Evolutionary conservation across 192 early-diverging fungal species (phyloP).

Genomic region (Gigaspora rosea): DNA sequence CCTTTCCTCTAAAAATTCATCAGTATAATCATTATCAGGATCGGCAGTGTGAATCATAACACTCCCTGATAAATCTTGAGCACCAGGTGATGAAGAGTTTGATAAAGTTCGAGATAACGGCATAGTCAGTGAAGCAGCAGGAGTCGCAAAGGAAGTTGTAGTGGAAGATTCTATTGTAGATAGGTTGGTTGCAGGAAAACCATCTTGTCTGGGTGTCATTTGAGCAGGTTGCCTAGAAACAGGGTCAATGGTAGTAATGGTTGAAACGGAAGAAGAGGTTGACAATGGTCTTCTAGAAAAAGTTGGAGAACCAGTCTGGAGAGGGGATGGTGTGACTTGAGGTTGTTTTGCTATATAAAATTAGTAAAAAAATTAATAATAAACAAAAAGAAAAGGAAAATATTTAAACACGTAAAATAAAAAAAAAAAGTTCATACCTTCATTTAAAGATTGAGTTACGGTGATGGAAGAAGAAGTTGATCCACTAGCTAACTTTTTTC

Average conservation of each 20-base stretch:
- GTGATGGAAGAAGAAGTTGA: constrained; percentile 20
- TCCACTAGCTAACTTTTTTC: background rate
- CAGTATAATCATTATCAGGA: constrained; percentile 3
- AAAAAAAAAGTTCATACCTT: background rate
- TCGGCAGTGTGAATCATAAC: background rate
- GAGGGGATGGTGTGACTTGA: background rate
- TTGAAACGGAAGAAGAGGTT: constrained; percentile 28
- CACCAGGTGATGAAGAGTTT: background rate
- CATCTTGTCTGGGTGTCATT: background rate
- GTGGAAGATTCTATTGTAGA: constrained; percentile 25
- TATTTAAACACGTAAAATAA: background rate
- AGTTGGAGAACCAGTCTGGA: background rate
- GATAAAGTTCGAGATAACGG: background rate
- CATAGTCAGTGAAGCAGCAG: background rate
- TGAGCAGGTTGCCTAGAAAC: background rate
- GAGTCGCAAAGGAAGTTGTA: background rate
- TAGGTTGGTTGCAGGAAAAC: background rate
- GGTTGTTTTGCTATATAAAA: background rate
- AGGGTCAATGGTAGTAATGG: constrained; percentile 16
- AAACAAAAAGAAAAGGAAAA: background rate
- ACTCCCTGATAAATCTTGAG: background rate
- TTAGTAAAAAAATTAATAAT: background rate
- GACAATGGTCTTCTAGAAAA: background rate
- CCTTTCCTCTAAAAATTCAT: constrained; percentile 13
- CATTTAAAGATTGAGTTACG: background rate